Evolutionary conservation across 169 alveolate species (phyloP).

Genomic region (Babesia caballi): DNA sequence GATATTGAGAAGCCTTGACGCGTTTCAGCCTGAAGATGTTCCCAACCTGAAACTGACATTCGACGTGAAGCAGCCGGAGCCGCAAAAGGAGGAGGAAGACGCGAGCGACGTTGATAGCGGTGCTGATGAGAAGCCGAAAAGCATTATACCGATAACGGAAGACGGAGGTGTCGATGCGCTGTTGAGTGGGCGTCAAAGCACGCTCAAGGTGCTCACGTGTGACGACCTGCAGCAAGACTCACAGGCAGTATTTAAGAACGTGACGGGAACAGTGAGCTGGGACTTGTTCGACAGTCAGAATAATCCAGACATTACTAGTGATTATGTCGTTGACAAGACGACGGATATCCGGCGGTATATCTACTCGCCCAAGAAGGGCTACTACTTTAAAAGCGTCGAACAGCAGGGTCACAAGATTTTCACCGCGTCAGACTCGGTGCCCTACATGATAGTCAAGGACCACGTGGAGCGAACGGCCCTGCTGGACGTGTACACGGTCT

Average conservation of each 20-base stretch:
- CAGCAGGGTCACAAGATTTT: background rate
- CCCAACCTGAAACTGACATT: background rate
- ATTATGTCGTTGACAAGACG: background rate
- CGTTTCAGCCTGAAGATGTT: background rate
- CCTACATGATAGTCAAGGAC: background rate
- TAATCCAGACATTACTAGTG: background rate
- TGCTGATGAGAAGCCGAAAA: background rate
- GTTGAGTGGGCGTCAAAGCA: background rate
- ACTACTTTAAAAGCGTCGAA: background rate
- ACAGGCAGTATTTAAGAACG: background rate
- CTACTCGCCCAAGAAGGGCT: background rate
- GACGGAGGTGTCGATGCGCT: background rate
- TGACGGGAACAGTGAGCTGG: background rate
- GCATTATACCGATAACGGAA: background rate
- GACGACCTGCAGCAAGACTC: background rate
- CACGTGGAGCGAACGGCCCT: background rate
- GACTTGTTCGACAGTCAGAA: background rate
- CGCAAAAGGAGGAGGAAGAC: background rate
- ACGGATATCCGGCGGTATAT: background rate
- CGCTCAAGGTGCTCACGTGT: background rate
- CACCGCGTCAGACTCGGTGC: background rate
- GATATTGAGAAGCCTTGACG: background rate
- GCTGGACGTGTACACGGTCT: background rate
- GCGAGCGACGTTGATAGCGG: background rate
- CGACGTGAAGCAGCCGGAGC: background rate